These are phyloP conservation scores for Gracilariopsis chorda DNA, from an alignment of 23 red algal genomes.

Conservation along the genomic window DNA sequence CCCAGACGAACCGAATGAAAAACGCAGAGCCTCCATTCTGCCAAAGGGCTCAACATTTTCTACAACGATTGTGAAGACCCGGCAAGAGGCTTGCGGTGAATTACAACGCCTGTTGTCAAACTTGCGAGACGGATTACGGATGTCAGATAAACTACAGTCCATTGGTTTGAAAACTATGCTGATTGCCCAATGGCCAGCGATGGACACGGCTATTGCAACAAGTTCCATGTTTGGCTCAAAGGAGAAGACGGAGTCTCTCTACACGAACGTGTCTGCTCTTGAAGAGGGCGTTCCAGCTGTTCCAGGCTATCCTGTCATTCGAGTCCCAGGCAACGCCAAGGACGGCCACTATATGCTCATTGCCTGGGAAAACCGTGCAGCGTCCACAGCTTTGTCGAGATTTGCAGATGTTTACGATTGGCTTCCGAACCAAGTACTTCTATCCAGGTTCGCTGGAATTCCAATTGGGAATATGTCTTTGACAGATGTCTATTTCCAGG, in stretches of 20 bases:
- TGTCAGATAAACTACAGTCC: conserved; percentile 1
- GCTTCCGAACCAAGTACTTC: conserved; percentile 28
- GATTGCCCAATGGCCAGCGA: conserved; percentile 56
- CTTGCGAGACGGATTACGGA: conserved; percentile 9
- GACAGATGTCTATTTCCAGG: conserved; percentile 60
- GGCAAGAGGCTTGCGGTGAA: conserved; percentile 49
- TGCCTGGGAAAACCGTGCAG: conserved; percentile 66
- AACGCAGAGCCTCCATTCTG: neutral
- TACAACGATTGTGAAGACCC: neutral
- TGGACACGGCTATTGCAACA: conserved; percentile 13
- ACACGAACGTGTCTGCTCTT: neutral
- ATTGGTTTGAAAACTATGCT: conserved; percentile 41
- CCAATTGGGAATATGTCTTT: conserved; percentile 78
- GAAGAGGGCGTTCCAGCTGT: conserved; percentile 44
- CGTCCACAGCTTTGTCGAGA: conserved; percentile 23
- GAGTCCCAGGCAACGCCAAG: conserved; percentile 23
- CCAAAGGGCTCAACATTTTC: conserved; percentile 20
- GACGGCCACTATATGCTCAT: conserved; percentile 69
- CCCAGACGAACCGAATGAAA: no score
- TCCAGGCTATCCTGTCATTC: conserved; percentile 54
- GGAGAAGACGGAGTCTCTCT: neutral
- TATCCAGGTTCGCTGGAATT: conserved; percentile 66
- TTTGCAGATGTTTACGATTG: conserved; percentile 40
- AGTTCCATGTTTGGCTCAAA: conserved; percentile 4
- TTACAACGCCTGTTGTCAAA: conserved; percentile 24